A percentile compares a stretch with the other conserved stretches of the same genome.
These are phyloP conservation scores for Setaria italica DNA, from an alignment of 202 grass and related monocot genomes.

Conservation along the genomic window DNA sequence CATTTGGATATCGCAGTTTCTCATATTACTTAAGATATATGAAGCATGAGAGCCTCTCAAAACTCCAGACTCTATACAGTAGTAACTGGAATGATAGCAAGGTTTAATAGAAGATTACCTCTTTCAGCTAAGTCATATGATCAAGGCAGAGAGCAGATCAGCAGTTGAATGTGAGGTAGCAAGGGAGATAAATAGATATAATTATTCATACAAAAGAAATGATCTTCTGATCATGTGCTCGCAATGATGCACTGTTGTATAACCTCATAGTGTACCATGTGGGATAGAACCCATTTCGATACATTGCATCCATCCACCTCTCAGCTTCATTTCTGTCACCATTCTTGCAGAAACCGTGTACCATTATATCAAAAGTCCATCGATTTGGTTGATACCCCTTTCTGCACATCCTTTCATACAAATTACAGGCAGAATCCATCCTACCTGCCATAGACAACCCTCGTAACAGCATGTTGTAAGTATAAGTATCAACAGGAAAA, in stretches of 20 bases:
- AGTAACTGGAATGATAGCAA: constrained; percentile 32
- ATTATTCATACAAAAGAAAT: constrained; percentile 54
- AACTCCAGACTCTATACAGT: constrained; percentile 18
- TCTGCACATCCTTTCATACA: constrained; percentile 71
- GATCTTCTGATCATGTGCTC: constrained; percentile 45
- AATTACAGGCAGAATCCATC: constrained; percentile 81
- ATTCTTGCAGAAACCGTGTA: constrained; percentile 83
- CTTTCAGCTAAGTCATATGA: constrained; percentile 29
- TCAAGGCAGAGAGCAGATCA: constrained; percentile 25
- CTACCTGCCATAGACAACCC: constrained; percentile 69
- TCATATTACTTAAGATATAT: neutral
- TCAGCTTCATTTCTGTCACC: constrained; percentile 79
- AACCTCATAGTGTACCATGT: constrained; percentile 81
- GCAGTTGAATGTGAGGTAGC: neutral
- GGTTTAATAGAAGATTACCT: constrained; percentile 46
- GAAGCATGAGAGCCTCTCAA: constrained; percentile 22
- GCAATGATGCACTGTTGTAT: constrained; percentile 52
- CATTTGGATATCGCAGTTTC: constrained; percentile 9
- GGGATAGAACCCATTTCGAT: constrained; percentile 74
- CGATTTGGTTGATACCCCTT: constrained; percentile 86
- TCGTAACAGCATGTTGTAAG: constrained; percentile 93
- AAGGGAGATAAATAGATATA: constrained; percentile 12
- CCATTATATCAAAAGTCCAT: constrained; percentile 89
- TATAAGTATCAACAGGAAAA: constrained; percentile 91
- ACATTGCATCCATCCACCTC: constrained; percentile 85